A percentile compares a stretch with the other conserved stretches of the same genome.
Evolutionary conservation across 2,329 filamentous ascomycete genomes (phyloP).

Genomic region (Teratosphaeria nubilosa): DNA sequence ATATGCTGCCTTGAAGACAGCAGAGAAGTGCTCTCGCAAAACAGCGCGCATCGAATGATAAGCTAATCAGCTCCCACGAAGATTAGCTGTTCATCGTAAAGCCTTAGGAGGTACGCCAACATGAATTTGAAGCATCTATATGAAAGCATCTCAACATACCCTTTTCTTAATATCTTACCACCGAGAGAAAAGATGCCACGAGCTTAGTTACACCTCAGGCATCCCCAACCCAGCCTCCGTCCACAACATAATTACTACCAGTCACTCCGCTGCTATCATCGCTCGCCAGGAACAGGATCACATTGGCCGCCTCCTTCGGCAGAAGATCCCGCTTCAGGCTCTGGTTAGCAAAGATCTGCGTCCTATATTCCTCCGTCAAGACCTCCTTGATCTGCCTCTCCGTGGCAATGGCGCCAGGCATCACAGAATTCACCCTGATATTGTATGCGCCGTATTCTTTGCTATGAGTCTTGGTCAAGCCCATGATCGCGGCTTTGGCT

Average conservation of each 20-base stretch:
- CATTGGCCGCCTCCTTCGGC: slow-evolving; percentile 21
- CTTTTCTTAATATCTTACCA: no score
- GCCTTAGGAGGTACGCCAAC: no score
- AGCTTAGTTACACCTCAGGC: neutral
- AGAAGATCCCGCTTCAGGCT: slow-evolving; percentile 21
- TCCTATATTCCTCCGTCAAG: slow-evolving; percentile 19
- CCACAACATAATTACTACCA: slow-evolving; percentile 22
- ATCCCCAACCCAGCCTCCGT: slow-evolving; percentile 22
- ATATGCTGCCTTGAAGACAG: neutral
- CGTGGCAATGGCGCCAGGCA: slow-evolving; percentile 23
- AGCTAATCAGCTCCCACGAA: neutral
- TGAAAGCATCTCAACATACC: no score
- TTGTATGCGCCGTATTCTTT: slow-evolving; percentile 20
- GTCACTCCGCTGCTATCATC: slow-evolving; percentile 23
- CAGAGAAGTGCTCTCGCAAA: neutral
- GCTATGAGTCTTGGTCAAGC: slow-evolving; percentile 19
- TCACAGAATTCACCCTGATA: slow-evolving; percentile 21
- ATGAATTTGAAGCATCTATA: no score
- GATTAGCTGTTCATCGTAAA: no score
- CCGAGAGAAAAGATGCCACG: neutral
- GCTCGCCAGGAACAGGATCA: slow-evolving; percentile 22
- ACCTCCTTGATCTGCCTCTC: slow-evolving; percentile 24
- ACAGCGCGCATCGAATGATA: no score
- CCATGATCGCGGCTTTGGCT: slow-evolving; percentile 19
- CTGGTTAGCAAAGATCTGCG: slow-evolving; percentile 19